Conservation (phyloP, 768 basidiomycete species). For the Collybia nuda region DNA sequence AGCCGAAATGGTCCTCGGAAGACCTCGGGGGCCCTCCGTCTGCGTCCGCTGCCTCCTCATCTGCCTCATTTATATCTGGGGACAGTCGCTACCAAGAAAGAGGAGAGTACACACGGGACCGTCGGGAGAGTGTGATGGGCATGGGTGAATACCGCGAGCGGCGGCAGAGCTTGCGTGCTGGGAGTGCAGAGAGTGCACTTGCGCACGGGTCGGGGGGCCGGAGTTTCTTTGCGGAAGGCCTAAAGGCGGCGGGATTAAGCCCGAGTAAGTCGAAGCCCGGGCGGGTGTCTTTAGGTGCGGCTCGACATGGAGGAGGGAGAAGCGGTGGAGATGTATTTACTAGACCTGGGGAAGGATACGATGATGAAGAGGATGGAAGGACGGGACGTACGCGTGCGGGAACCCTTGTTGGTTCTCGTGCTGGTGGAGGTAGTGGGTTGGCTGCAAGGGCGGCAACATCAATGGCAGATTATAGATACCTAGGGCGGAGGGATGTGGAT, state of each 20-base stretch:
- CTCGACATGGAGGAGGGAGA: constrained; percentile 9
- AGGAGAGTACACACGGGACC: not conserved
- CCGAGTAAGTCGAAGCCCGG: constrained; percentile 28
- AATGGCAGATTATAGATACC: constrained; percentile 49
- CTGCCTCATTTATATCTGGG: not conserved
- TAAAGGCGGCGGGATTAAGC: constrained; percentile 70
- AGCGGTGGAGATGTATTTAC: constrained; percentile 1
- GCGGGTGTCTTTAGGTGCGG: constrained; percentile 7
- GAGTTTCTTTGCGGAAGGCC: constrained; percentile 63
- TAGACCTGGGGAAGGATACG: not conserved
- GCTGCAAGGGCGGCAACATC: constrained; percentile 49
- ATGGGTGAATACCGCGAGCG: constrained; percentile 37
- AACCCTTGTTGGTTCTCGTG: constrained; percentile 8
- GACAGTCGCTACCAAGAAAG: not conserved
- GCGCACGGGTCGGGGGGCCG: constrained; percentile 32
- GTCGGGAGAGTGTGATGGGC: constrained; percentile 7
- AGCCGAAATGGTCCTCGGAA: constrained; percentile 54
- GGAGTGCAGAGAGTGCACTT: constrained; percentile 70
- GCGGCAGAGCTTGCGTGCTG: constrained; percentile 57
- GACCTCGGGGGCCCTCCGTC: constrained; percentile 24
- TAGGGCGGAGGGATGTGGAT: constrained; percentile 23
- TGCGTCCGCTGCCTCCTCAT: not conserved
- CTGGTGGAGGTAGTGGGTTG: constrained; percentile 5
- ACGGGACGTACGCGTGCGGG: constrained; percentile 11
- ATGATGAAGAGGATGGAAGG: constrained; percentile 8